A percentile compares a stretch with the other conserved stretches of the same genome.
Evolutionary conservation across 2,329 filamentous ascomycete species (phyloP).

Genomic region (Macrophomina tecta): DNA sequence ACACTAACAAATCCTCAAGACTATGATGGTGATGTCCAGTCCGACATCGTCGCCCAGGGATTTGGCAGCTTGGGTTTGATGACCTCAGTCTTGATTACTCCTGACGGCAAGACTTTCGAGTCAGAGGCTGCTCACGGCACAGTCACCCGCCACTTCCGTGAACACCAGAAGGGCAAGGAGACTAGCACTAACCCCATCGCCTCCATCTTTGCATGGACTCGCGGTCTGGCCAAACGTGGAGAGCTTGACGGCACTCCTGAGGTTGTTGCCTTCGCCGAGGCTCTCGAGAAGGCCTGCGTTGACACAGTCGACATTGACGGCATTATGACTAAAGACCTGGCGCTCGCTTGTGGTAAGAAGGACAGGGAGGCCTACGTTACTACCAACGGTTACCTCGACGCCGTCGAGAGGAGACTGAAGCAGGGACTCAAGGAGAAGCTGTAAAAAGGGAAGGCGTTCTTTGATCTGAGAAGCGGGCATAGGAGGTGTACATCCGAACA

Average conservation of each 20-base stretch:
- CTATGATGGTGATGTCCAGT: constrained; percentile 99
- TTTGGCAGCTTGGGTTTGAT: constrained; percentile 98
- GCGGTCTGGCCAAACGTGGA: constrained; percentile 90
- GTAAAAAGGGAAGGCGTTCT: constrained; percentile 47
- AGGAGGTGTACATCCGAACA: background rate
- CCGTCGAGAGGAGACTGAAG: constrained; percentile 91
- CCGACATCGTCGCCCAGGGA: constrained; percentile 96
- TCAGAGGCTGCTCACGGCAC: constrained; percentile 98
- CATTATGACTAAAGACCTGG: constrained; percentile 99
- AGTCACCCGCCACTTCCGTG: constrained; percentile 96
- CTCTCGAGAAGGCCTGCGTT: constrained; percentile 88
- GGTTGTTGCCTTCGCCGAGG: constrained; percentile 87
- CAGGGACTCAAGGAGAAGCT: constrained; percentile 77
- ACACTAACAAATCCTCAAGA: constrained; percentile 60
- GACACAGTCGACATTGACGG: constrained; percentile 93
- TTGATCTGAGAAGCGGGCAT: background rate
- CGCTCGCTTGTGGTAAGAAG: constrained; percentile 90
- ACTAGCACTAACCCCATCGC: constrained; percentile 99
- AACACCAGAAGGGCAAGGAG: constrained; percentile 97
- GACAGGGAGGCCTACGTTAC: constrained; percentile 86
- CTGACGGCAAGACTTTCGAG: constrained; percentile 95
- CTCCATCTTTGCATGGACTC: constrained; percentile 98
- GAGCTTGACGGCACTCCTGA: constrained; percentile 93
- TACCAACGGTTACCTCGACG: constrained; percentile 85
- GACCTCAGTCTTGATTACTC: constrained; percentile 97